A percentile compares a stretch with the other conserved stretches of the same genome.
phyloP scores from a whole-genome alignment of 2,329 filamentous ascomycete species.

The Teratosphaeria epicoccoides region DNA sequence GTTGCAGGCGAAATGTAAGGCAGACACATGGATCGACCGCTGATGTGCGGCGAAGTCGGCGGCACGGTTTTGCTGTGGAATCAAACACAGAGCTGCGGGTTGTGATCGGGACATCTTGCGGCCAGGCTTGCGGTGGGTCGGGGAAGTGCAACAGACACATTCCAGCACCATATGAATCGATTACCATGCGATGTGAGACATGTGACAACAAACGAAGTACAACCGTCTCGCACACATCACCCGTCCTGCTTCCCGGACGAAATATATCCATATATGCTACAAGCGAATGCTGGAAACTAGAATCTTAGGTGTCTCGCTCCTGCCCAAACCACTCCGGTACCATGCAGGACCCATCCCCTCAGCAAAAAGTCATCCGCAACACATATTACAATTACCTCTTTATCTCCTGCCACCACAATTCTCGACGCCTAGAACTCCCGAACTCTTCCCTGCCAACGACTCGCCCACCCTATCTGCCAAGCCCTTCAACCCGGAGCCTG shows the following conservation, averaged over 20 bases:
- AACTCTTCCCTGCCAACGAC: conserved; percentile 35
- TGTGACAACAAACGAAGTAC: too few species aligned
- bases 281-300: background rate
- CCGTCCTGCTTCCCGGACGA: background rate
- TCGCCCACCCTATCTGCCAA: conserved; percentile 36
- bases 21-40: too few species aligned
- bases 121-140: too few species aligned
- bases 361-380: background rate
- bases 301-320: background rate
- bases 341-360: background rate
- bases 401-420: conserved; percentile 8
- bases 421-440: conserved; percentile 37
- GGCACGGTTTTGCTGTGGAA: too few species aligned
- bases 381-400: background rate
- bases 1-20: too few species aligned
- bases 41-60: too few species aligned
- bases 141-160: too few species aligned
- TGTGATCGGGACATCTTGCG: too few species aligned
- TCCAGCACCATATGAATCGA: too few species aligned
- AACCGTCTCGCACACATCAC: too few species aligned
- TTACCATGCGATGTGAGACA: background rate
- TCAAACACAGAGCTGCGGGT: too few species aligned
- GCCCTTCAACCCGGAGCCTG: conserved; percentile 32
- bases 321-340: background rate
- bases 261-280: background rate